A percentile compares a stretch with the other conserved stretches of the same genome.
Conservation (phyloP, 371 early-diverging fungal genomes). For the Nematocida parisii region DNA sequence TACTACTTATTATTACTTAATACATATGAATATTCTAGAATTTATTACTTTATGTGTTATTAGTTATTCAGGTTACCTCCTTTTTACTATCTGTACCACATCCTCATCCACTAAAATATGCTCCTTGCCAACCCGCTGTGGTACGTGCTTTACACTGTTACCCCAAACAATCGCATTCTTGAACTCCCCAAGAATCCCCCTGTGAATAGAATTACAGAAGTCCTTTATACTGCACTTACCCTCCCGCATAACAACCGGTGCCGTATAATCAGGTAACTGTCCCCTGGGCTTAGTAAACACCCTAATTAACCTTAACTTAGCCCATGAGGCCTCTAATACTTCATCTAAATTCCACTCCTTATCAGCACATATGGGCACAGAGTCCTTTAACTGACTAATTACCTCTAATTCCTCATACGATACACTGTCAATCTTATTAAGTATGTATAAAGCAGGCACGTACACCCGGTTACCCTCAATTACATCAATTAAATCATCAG, state of each 20-base stretch:
- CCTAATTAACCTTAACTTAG: conserved; percentile 64
- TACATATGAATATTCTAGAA: no score
- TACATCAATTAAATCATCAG: conserved; percentile 96
- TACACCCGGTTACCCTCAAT: conserved; percentile 90
- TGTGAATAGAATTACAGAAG: conserved; percentile 95
- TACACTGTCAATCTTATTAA: conserved; percentile 97
- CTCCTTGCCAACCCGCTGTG: conserved; percentile 95
- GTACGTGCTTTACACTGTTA: conserved; percentile 88
- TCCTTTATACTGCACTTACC: conserved; percentile 77
- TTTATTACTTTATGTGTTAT: no score
- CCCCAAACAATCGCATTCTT: conserved; percentile 98
- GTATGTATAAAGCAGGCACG: conserved; percentile 85
- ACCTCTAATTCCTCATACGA: conserved; percentile 90
- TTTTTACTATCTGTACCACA: conserved; percentile 93
- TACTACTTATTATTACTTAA: no score
- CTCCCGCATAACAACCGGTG: conserved; percentile 85
- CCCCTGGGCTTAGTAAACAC: conserved; percentile 97
- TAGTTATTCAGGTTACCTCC: conserved; percentile 55
- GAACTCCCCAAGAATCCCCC: conserved; percentile 85
- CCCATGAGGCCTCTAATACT: conserved; percentile 75
- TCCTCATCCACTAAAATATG: conserved; percentile 90
- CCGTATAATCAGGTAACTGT: conserved; percentile 85
- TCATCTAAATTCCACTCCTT: conserved; percentile 99
- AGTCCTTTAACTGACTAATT: conserved; percentile 90
- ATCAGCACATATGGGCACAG: conserved; percentile 89